These are phyloP conservation scores for Suillus fuscotomentosus DNA, from an alignment of 768 basidiomycete genomes.

Conservation along the genomic window DNA sequence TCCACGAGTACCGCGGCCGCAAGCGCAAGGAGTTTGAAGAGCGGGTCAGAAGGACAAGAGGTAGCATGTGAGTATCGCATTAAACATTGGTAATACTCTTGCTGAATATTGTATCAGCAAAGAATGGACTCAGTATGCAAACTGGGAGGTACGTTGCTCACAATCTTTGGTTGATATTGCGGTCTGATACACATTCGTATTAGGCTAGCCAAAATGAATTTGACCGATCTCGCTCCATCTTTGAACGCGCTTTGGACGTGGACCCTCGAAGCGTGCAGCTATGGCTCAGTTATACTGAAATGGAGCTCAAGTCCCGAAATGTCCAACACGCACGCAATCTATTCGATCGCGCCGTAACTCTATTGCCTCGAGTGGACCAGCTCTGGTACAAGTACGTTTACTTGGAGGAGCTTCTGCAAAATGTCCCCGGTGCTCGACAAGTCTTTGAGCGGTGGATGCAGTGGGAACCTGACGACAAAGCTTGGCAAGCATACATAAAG, in stretches of 20 bases:
- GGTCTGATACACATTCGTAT: not conserved
- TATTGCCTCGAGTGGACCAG: constrained; percentile 94
- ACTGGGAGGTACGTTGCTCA: constrained; percentile 64
- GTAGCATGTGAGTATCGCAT: constrained; percentile 63
- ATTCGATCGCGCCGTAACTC: constrained; percentile 94
- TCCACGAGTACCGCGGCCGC: constrained; percentile 86
- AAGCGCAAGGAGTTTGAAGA: constrained; percentile 96
- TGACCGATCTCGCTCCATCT: constrained; percentile 91
- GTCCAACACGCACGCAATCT: constrained; percentile 96
- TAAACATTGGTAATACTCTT: not conserved
- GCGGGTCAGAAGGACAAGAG: constrained; percentile 73
- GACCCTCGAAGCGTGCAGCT: constrained; percentile 87
- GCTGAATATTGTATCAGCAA: constrained; percentile 45
- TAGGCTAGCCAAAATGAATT: constrained; percentile 96
- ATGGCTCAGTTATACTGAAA: constrained; percentile 94
- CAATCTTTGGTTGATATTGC: constrained; percentile 10
- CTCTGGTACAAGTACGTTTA: constrained; percentile 99
- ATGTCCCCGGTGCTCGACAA: constrained; percentile 93
- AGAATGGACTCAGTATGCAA: constrained; percentile 85
- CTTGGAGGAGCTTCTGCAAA: constrained; percentile 94
- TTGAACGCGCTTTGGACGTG: constrained; percentile 95
- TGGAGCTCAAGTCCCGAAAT: constrained; percentile 97
- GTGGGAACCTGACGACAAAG: constrained; percentile 99
- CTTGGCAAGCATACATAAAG: constrained; percentile 99
- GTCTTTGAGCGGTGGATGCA: constrained; percentile 99